A percentile compares a stretch with the other conserved stretches of the same genome.
phyloP scores from a whole-genome alignment of 2,329 filamentous ascomycete genomes.

The Elsinoe fawcettii region DNA sequence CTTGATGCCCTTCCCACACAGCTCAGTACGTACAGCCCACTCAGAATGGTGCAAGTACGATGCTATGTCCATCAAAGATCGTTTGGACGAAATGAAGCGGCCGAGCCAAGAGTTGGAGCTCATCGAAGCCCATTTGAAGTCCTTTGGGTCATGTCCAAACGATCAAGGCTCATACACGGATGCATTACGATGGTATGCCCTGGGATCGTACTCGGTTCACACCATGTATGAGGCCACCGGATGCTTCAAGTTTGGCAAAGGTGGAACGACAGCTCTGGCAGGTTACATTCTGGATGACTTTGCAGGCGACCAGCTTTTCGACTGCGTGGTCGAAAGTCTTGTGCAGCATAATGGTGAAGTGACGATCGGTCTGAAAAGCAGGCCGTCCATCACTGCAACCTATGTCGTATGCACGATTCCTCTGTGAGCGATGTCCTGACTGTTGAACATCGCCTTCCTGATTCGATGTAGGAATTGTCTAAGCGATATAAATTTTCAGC shows the following conservation, averaged over 20 bases:
- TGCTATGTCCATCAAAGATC: conserved; percentile 25
- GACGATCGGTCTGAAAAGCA: neutral
- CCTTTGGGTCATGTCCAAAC: conserved; percentile 18
- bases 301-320: neutral
- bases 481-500: conserved; percentile 23
- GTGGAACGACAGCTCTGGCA: conserved; percentile 6
- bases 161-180: conserved; percentile 25
- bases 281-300: neutral
- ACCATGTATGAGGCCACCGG: conserved; percentile 22
- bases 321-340: conserved; percentile 13
- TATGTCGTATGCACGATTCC: conserved; percentile 22
- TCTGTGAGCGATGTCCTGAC: conserved; percentile 19
- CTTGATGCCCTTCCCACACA: conserved; percentile 33
- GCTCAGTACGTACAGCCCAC: conserved; percentile 25
- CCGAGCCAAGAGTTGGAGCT: conserved; percentile 21
- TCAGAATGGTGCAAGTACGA: conserved; percentile 22
- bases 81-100: conserved; percentile 25
- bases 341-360: conserved; percentile 15
- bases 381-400: conserved; percentile 13
- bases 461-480: neutral
- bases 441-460: too few species aligned
- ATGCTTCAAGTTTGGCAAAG: conserved; percentile 24
- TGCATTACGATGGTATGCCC: conserved; percentile 27
- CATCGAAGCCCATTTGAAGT: conserved; percentile 22
- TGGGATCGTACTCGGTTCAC: conserved; percentile 24